Evolutionary conservation across 2,329 filamentous ascomycete genomes (phyloP).

Genomic region (Botrytis byssoidea): DNA sequence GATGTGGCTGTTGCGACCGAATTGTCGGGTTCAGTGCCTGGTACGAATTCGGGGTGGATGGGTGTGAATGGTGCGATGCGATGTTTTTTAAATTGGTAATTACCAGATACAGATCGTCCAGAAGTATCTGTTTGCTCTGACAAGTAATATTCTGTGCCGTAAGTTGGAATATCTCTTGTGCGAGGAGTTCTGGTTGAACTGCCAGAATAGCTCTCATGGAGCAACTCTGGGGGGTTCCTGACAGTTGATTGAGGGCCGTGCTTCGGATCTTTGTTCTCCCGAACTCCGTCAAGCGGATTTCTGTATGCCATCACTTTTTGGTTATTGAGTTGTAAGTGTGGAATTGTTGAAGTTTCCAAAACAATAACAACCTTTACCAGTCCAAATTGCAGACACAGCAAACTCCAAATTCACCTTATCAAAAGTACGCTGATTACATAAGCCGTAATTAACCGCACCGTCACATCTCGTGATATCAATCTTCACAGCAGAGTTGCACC

Average conservation of each 20-base stretch:
- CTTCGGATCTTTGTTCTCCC: slow-evolving; percentile 4
- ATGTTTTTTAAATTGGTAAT: background rate
- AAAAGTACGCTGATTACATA: background rate
- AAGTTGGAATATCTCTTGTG: background rate
- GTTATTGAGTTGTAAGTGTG: background rate
- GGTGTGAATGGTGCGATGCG: background rate
- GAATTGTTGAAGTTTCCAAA: background rate
- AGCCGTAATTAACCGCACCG: background rate
- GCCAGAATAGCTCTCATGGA: background rate
- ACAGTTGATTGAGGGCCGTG: background rate
- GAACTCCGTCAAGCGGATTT: background rate
- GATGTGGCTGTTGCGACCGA: background rate
- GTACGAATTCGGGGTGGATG: background rate
- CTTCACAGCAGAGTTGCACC: slow-evolving; percentile 32
- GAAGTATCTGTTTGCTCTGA: background rate
- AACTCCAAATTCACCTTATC: background rate
- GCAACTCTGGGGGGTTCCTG: slow-evolving; percentile 1
- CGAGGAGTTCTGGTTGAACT: background rate
- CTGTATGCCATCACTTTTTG: background rate
- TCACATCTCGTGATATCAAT: slow-evolving; percentile 21
- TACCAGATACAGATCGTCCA: background rate
- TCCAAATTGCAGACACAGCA: background rate
- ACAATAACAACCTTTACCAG: background rate
- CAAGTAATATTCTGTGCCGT: background rate
- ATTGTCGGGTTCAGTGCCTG: background rate